A percentile compares a stretch with the other conserved stretches of the same genome.
Conservation (phyloP, 352 stramenopile species). For the Pythium myriotylum region DNA sequence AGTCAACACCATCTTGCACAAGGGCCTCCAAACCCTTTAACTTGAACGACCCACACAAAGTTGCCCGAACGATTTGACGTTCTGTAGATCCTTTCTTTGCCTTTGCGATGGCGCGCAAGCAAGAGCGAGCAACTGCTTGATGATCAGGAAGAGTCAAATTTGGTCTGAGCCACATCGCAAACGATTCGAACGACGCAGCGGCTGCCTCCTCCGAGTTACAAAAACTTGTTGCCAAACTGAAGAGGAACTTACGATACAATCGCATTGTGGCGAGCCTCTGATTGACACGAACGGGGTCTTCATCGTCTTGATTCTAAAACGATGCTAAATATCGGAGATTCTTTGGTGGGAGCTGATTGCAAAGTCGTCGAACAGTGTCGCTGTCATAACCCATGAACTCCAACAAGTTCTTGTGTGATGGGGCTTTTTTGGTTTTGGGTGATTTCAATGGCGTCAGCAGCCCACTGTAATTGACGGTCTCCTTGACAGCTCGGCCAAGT, state of each 20-base stretch:
- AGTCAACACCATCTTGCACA: neutral
- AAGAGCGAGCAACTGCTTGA: neutral
- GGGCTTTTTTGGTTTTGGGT: no score
- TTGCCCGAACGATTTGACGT: constrained; percentile 3
- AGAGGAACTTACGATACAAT: neutral
- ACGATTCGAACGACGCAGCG: neutral
- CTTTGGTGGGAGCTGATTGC: neutral
- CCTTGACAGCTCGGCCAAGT: no score
- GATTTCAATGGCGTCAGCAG: no score
- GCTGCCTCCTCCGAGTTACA: neutral
- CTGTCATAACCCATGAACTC: no score
- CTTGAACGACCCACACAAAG: constrained; percentile 6
- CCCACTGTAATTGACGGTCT: no score
- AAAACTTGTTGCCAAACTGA: neutral
- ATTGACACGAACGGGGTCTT: neutral
- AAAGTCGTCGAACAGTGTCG: no score
- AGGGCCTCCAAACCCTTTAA: neutral
- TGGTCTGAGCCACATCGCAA: neutral
- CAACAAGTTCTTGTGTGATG: no score
- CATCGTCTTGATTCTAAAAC: neutral
- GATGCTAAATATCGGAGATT: neutral
- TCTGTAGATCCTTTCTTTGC: constrained; percentile 8
- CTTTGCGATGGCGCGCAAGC: neutral
- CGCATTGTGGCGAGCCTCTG: constrained; percentile 2
- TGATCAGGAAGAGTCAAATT: neutral